phyloP scores from a whole-genome alignment of 257 asterid genomes.

The Solanum lignicaule region DNA sequence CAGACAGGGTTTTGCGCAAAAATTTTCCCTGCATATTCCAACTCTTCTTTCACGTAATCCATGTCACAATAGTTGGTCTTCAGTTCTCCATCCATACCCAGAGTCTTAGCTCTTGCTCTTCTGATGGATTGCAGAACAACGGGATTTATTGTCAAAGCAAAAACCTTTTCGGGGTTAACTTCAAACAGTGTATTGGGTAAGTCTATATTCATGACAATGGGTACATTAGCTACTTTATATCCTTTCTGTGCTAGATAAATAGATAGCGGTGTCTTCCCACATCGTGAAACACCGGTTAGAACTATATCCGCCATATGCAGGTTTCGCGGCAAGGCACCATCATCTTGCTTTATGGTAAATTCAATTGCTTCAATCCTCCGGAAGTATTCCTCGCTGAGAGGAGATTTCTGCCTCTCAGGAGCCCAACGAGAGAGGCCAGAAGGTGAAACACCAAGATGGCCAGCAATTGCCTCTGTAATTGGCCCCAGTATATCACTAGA shows the following conservation, averaged over 20 bases:
- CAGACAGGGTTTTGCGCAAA: constrained; percentile 76
- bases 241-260: constrained; percentile 89
- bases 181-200: constrained; percentile 64
- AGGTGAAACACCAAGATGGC: constrained; percentile 82
- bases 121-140: constrained; percentile 64
- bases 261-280: constrained; percentile 89
- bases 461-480: constrained; percentile 66
- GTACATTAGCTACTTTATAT: constrained; percentile 94
- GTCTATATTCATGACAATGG: constrained; percentile 58
- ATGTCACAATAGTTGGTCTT: constrained; percentile 63
- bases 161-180: constrained; percentile 80
- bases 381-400: constrained; percentile 75
- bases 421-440: constrained; percentile 97
- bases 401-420: constrained; percentile 45
- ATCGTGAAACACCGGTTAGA: constrained; percentile 86
- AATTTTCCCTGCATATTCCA: constrained; percentile 58
- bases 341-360: constrained; percentile 95
- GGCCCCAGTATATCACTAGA: constrained; percentile 78
- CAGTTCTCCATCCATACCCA: constrained; percentile 49
- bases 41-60: constrained; percentile 53
- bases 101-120: constrained; percentile 69
- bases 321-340: constrained; percentile 78
- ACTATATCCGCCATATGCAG: constrained; percentile 64
- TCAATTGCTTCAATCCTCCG: constrained; percentile 82
- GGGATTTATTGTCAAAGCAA: constrained; percentile 79